phyloP scores from a whole-genome alignment of 2,329 filamentous ascomycete genomes.

The Calonectria multiphialidica region DNA sequence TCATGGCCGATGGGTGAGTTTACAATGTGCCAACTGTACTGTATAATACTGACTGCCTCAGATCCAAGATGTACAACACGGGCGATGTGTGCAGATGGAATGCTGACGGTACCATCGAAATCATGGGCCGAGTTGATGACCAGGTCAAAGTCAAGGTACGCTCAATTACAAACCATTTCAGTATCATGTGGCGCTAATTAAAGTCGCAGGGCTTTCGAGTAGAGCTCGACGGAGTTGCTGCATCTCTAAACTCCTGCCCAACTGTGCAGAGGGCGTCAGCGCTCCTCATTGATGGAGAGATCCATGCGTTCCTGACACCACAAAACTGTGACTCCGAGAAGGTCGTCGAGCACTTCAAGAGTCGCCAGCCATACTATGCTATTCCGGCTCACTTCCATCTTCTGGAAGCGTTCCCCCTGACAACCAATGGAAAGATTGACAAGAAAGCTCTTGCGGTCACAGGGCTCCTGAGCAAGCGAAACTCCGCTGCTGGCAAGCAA shows the following conservation, averaged over 20 bases:
- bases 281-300: slow-evolving; percentile 58
- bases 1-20: slow-evolving; percentile 62
- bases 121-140: slow-evolving; percentile 68
- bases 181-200: neutral
- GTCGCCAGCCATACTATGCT: slow-evolving; percentile 66
- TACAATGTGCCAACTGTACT: neutral
- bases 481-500: neutral
- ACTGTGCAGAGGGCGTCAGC: slow-evolving; percentile 60
- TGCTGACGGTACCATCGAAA: slow-evolving; percentile 64
- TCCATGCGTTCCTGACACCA: slow-evolving; percentile 64
- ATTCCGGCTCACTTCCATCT: slow-evolving; percentile 60
- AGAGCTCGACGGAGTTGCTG: slow-evolving; percentile 68
- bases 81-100: slow-evolving; percentile 69
- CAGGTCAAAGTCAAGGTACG: slow-evolving; percentile 70
- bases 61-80: slow-evolving; percentile 68
- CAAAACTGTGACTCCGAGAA: slow-evolving; percentile 47
- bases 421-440: slow-evolving; percentile 68
- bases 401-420: slow-evolving; percentile 60
- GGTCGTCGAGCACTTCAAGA: slow-evolving; percentile 54
- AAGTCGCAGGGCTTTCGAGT: slow-evolving; percentile 66
- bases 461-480: neutral
- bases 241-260: slow-evolving; percentile 58
- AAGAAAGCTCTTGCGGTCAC: slow-evolving; percentile 55
- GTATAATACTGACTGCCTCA: neutral
- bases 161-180: neutral